Percentiles rank a stretch among this genome's conserved stretches.
These are phyloP conservation scores for Pyrus pyrifolia DNA, from an alignment of 306 rosid species.

Conservation along the genomic window DNA sequence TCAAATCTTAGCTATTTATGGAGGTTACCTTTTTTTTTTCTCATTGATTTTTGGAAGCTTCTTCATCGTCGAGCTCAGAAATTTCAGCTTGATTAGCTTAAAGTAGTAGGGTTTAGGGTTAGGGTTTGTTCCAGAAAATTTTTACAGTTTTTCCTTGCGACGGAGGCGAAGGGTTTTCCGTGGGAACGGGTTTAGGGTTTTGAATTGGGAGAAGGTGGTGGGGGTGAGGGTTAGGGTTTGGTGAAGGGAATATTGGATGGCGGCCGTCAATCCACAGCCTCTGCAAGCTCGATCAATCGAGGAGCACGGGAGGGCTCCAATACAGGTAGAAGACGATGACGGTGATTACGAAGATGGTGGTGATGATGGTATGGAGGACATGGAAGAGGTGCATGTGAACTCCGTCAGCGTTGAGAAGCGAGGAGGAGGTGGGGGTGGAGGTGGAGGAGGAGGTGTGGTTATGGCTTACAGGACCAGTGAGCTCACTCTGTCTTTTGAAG, in stretches of 20 bases:
- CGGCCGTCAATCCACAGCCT: slow-evolving; percentile 66
- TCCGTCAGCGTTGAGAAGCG: slow-evolving; percentile 41
- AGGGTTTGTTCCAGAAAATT: slow-evolving; percentile 5
- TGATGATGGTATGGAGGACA: slow-evolving; percentile 56
- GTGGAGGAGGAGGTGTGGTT: slow-evolving; percentile 12
- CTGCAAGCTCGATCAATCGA: slow-evolving; percentile 52
- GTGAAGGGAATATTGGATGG: slow-evolving; percentile 31
- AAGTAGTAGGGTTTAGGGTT: background rate
- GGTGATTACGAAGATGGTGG: slow-evolving; percentile 44
- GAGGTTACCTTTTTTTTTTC: background rate
- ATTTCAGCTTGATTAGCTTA: background rate
- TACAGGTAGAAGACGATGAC: slow-evolving; percentile 39
- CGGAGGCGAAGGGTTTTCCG: slow-evolving; percentile 9
- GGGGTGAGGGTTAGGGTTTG: background rate
- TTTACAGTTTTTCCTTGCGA: background rate
- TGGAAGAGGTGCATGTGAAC: slow-evolving; percentile 38
- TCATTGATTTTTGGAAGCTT: slow-evolving; percentile 28
- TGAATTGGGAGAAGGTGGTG: slow-evolving; percentile 11
- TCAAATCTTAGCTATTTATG: slow-evolving; percentile 30
- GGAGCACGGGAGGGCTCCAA: slow-evolving; percentile 30
- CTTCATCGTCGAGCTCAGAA: slow-evolving; percentile 15
- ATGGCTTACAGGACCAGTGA: slow-evolving; percentile 70
- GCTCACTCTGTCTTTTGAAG: slow-evolving; percentile 94
- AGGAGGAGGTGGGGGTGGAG: slow-evolving; percentile 10
- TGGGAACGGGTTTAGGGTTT: slow-evolving; percentile 56